phyloP scores from a whole-genome alignment of 495 filamentous ascomycete species.

The Penicillium taxi region DNA sequence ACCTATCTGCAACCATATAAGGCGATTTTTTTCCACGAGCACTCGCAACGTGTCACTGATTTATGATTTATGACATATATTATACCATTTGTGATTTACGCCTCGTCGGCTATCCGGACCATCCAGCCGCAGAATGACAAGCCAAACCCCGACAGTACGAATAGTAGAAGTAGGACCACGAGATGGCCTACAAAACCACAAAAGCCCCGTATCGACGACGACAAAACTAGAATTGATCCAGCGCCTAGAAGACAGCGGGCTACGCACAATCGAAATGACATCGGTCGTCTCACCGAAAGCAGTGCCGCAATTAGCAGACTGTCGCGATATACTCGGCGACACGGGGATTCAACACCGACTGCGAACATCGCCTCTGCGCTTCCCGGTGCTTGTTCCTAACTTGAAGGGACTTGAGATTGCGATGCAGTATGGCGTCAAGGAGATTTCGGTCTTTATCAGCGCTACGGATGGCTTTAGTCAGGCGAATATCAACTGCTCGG shows the following conservation, averaged over 20 bases:
- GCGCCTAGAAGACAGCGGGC: conserved; percentile 21
- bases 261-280: conserved; percentile 35
- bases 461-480: conserved; percentile 37
- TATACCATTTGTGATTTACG: no score
- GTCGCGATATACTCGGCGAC: conserved; percentile 22
- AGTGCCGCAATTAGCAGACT: conserved; percentile 38
- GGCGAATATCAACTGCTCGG: conserved; percentile 37
- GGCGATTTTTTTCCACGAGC: no score
- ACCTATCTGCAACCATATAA: no score
- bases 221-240: conserved; percentile 35
- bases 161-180: conserved; percentile 44
- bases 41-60: no score
- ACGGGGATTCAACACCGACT: conserved; percentile 4
- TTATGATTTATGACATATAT: no score
- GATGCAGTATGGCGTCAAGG: conserved; percentile 19
- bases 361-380: conserved; percentile 5
- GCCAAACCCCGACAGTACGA: conserved; percentile 16
- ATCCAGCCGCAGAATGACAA: no score
- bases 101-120: no score
- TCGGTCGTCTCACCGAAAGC: conserved; percentile 38
- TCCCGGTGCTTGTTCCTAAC: conserved; percentile 39
- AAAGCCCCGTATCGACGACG: conserved; percentile 23
- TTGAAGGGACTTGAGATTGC: conserved; percentile 34
- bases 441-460: conserved; percentile 38
- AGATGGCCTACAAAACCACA: conserved; percentile 41